A percentile compares a stretch with the other conserved stretches of the same genome.
phyloP scores from a whole-genome alignment of 768 basidiomycete species.

The Pisolithus marmoratus region DNA sequence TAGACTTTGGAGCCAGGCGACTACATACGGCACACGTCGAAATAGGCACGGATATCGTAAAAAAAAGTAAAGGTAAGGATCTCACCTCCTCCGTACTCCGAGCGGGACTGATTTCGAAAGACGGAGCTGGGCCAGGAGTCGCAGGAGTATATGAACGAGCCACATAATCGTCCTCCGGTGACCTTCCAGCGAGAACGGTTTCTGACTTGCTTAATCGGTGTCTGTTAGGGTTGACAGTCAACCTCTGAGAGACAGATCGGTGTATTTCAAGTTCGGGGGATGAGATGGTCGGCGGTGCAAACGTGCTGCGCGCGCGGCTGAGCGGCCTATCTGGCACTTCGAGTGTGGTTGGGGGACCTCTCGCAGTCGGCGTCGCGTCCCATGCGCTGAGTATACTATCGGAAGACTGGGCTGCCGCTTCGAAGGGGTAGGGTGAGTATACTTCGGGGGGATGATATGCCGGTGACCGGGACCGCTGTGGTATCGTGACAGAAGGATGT shows the following conservation, averaged over 20 bases:
- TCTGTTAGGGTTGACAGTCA: slow-evolving; percentile 20
- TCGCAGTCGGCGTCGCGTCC: slow-evolving; percentile 26
- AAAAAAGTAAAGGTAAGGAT: slow-evolving; percentile 26
- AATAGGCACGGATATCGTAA: background rate
- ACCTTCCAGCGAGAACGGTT: slow-evolving; percentile 13
- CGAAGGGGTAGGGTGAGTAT: slow-evolving; percentile 28
- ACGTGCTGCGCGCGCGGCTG: slow-evolving; percentile 36
- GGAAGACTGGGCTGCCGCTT: slow-evolving; percentile 18
- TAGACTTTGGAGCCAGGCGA: slow-evolving; percentile 19
- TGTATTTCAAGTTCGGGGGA: slow-evolving; percentile 53
- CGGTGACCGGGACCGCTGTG: slow-evolving; percentile 30
- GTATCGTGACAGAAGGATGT: slow-evolving; percentile 34
- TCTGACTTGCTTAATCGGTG: slow-evolving; percentile 40
- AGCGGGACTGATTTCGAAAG: slow-evolving; percentile 22
- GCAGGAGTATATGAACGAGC: slow-evolving; percentile 31
- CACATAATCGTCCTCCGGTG: slow-evolving; percentile 10
- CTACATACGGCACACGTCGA: slow-evolving; percentile 16
- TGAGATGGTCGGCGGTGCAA: slow-evolving; percentile 25
- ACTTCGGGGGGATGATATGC: slow-evolving; percentile 23
- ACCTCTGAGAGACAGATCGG: slow-evolving; percentile 38
- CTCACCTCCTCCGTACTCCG: slow-evolving; percentile 29
- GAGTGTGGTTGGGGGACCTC: slow-evolving; percentile 16
- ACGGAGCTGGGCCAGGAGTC: slow-evolving; percentile 29
- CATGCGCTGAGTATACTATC: slow-evolving; percentile 28
- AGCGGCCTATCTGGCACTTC: slow-evolving; percentile 21